These are phyloP conservation scores for Blastobotrys ciferrii DNA, from an alignment of 1,139 yeast species.

Conservation along the genomic window DNA sequence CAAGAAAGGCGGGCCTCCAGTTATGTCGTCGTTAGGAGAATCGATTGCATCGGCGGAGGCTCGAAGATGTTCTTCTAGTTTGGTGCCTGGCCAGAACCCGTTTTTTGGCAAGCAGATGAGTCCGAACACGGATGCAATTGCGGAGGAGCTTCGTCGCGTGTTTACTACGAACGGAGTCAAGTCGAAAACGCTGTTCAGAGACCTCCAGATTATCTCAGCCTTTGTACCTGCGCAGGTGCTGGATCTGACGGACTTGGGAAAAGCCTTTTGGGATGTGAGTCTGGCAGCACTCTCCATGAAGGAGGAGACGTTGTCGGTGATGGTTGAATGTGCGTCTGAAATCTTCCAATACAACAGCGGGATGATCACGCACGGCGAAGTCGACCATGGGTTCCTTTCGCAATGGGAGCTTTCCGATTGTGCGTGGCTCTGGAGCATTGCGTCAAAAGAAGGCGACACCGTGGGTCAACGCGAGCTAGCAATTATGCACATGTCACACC, in stretches of 20 bases:
- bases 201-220: constrained; percentile 39
- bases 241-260: constrained; percentile 36
- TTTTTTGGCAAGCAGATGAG: constrained; percentile 15
- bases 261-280: constrained; percentile 41
- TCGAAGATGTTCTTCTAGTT: constrained; percentile 28
- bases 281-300: constrained; percentile 38
- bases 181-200: constrained; percentile 37
- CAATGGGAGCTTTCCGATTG: constrained; percentile 32
- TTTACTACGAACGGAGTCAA: constrained; percentile 29
- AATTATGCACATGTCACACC: constrained; percentile 35
- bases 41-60: constrained; percentile 32
- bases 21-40: constrained; percentile 29
- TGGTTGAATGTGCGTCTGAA: constrained; percentile 36
- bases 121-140: constrained; percentile 37
- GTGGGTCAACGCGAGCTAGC: constrained; percentile 36
- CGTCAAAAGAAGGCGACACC: constrained; percentile 34
- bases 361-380: constrained; percentile 20
- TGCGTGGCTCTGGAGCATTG: constrained; percentile 33
- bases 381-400: constrained; percentile 22
- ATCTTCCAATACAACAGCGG: constrained; percentile 36
- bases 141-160: constrained; percentile 33
- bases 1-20: background rate
- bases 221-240: constrained; percentile 36
- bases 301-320: constrained; percentile 33
- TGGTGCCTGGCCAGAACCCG: constrained; percentile 13